Base-by-base conservation (phyloP, 441 rosid genomes). In the Gossypium davidsonii region DNA sequence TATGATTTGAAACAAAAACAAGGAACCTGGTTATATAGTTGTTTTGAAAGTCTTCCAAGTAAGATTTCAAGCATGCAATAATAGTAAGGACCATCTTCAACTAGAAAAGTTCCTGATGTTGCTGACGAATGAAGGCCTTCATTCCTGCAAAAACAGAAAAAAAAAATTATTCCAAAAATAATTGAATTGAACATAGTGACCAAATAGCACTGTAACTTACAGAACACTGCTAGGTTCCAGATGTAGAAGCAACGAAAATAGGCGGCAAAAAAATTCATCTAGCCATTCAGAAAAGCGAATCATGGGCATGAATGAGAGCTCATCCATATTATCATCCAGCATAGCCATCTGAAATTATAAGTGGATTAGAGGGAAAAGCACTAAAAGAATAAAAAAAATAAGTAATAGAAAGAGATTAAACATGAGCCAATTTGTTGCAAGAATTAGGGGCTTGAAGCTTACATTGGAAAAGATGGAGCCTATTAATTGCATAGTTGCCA, bases 401-500 rank as follows among this genome's bases (percentile, higher is more conserved):
- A 20, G 28, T 7, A 21, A 60, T 55, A 17, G 60, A 39, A 59
- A 71, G 48, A 59, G 31, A 73, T 64, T 31, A 48, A 67, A 53
- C 34, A 57, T 42, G 53, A 78, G n/a, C 42, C 18, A 39, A 31
- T 49, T 73, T 61, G 14, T 73, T 6, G 68, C 28, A 46, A 61
- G 70, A n/a, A 69, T 28, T 37, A 1, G 44, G 55, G 53, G 42
- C 52, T 73, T 63, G 57, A 74, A 70, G 83, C 91, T 88, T 85
- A 96, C 99, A 86, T 91, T 96, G 82, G 99, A 96, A 89, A 96
- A 96, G 80, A 93, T 89, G 77, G 98, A 93, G 79, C 99, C 97
- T 83, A 96, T 93, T 75, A 93, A 82, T 82, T 96, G 99, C 98
- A 96, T 86, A 52, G 97, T 93, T 72, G 98, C 98, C 87, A 90